These are phyloP conservation scores for Colletotrichum sp. DNA, from an alignment of 2,329 filamentous ascomycete genomes.

Conservation along the genomic window DNA sequence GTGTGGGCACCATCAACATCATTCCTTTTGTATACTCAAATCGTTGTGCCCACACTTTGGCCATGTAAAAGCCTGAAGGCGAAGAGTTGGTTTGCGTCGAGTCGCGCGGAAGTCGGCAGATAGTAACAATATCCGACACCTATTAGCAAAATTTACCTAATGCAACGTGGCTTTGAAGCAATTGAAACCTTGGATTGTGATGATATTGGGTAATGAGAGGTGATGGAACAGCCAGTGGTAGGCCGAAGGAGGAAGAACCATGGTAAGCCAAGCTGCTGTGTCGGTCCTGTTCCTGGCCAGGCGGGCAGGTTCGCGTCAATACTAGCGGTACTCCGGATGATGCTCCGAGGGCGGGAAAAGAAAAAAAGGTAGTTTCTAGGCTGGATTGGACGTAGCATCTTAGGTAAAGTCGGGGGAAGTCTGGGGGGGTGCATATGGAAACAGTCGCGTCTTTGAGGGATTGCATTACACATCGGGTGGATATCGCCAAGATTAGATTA, in stretches of 20 bases:
- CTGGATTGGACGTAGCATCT: background rate
- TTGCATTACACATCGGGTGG: slow-evolving; percentile 10
- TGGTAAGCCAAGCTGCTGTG: background rate
- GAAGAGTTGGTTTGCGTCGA: background rate
- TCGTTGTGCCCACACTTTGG: background rate
- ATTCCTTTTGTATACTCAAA: slow-evolving; percentile 4
- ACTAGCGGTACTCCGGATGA: background rate
- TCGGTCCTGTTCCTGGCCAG: background rate
- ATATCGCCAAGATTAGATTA: slow-evolving; percentile 14
- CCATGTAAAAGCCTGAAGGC: background rate
- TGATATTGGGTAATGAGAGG: background rate
- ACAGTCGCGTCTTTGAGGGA: background rate
- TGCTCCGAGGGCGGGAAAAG: background rate
- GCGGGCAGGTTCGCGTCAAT: background rate
- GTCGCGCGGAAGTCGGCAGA: background rate
- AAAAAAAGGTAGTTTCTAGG: background rate
- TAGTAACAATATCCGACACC: background rate
- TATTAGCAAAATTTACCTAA: slow-evolving; percentile 17
- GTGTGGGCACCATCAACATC: background rate
- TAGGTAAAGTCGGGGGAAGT: background rate
- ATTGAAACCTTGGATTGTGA: background rate
- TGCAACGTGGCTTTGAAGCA: background rate
- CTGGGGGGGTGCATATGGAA: background rate
- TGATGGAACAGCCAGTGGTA: background rate
- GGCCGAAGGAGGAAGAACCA: background rate